phyloP scores from a whole-genome alignment of 2,329 filamentous ascomycete genomes.

The Fonsecaea erecta region DNA sequence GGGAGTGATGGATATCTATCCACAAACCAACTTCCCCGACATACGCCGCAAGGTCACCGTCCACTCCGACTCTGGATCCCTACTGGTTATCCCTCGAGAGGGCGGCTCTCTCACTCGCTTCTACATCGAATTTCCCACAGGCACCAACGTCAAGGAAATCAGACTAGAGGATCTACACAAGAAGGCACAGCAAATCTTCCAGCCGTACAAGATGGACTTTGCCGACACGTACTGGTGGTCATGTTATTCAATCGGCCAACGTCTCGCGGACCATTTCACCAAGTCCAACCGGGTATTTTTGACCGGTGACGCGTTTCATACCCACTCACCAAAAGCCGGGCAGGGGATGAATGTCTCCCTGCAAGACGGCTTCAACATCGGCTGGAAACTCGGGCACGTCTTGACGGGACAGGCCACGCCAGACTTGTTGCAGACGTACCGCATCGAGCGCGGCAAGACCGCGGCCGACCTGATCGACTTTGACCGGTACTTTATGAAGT shows the following conservation, averaged over 20 bases:
- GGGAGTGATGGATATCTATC: conserved; percentile 61
- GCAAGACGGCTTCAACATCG: conserved; percentile 65
- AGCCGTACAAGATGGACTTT: conserved; percentile 60
- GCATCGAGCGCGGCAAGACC: conserved; percentile 57
- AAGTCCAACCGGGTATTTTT: conserved; percentile 70
- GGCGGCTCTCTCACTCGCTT: conserved; percentile 63
- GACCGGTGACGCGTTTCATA: conserved; percentile 70
- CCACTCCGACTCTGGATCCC: conserved; percentile 52
- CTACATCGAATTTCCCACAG: conserved; percentile 63
- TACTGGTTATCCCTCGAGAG: conserved; percentile 60
- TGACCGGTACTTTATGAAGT: conserved; percentile 59
- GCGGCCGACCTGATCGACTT: conserved; percentile 65
- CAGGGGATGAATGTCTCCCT: conserved; percentile 62
- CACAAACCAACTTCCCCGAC: conserved; percentile 56
- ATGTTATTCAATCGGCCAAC: conserved; percentile 71
- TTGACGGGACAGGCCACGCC: conserved; percentile 51
- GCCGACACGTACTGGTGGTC: conserved; percentile 69
- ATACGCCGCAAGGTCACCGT: conserved; percentile 57
- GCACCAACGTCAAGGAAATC: conserved; percentile 58
- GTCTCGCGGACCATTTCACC: conserved; percentile 71
- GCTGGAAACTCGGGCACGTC: conserved; percentile 62
- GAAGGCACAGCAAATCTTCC: conserved; percentile 58
- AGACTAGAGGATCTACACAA: conserved; percentile 59
- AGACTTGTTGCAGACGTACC: conserved; percentile 58
- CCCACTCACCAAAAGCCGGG: conserved; percentile 72